Evolutionary conservation across 2,329 filamentous ascomycete species (phyloP).

Genomic region (Mycosphaerelloides madeirae): DNA sequence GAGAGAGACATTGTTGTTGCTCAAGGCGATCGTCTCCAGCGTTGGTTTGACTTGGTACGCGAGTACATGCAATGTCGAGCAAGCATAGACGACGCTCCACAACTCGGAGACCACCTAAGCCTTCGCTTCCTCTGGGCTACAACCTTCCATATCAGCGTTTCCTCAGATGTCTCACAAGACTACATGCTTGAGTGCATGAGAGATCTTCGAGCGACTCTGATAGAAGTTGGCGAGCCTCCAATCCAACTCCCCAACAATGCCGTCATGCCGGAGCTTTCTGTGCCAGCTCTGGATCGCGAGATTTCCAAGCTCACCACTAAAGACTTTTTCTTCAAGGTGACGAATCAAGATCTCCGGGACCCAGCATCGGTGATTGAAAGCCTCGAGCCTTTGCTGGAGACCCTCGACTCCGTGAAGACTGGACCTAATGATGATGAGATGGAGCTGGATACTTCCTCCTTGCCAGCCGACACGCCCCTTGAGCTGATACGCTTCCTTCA

Average conservation of each 20-base stretch:
- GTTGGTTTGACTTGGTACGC: constrained; percentile 57
- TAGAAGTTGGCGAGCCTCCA: constrained; percentile 43
- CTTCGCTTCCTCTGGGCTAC: constrained; percentile 64
- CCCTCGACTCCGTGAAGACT: constrained; percentile 34
- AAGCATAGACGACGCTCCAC: constrained; percentile 7
- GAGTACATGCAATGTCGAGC: constrained; percentile 46
- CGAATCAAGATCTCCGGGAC: constrained; percentile 75
- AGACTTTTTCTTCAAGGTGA: constrained; percentile 90
- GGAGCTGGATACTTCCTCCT: not conserved
- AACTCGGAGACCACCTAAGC: constrained; percentile 40
- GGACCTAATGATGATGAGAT: not conserved
- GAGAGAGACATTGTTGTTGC: constrained; percentile 46
- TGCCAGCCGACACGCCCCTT: constrained; percentile 40
- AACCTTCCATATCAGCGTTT: constrained; percentile 56
- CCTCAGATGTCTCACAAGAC: constrained; percentile 52
- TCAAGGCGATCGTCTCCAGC: constrained; percentile 55
- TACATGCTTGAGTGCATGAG: constrained; percentile 59
- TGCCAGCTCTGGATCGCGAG: constrained; percentile 79
- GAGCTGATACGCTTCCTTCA: constrained; percentile 84
- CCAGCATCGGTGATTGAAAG: constrained; percentile 84
- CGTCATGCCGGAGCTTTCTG: constrained; percentile 81
- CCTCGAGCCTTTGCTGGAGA: constrained; percentile 83
- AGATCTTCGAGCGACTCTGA: constrained; percentile 55
- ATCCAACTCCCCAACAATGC: constrained; percentile 75
- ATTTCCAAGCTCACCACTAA: constrained; percentile 89